Conservation (phyloP, 2,329 filamentous ascomycete species). For the Fusarium ramigenum region DNA sequence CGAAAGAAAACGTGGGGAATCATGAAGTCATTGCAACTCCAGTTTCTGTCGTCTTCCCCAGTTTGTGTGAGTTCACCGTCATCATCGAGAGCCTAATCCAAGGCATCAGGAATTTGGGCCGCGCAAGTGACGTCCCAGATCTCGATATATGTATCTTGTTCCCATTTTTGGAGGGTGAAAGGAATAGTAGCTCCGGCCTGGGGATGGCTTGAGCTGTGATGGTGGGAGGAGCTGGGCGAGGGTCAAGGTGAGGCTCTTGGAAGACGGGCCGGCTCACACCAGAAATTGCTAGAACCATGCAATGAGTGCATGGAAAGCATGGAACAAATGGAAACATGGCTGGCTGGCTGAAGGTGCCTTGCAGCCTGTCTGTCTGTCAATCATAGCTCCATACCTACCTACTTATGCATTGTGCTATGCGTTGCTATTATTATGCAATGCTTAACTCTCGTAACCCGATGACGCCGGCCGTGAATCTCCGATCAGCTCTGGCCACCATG, state of each 20-base stretch:
- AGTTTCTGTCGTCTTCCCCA: constrained; percentile 33
- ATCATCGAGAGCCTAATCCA: constrained; percentile 13
- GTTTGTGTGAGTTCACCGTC: constrained; percentile 2
- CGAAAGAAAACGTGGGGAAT: constrained; percentile 36
- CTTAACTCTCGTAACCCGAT: constrained; percentile 9
- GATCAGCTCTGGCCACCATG: constrained; percentile 1
- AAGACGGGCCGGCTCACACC: constrained; percentile 39
- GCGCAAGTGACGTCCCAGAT: constrained; percentile 30
- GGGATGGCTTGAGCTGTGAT: constrained; percentile 8
- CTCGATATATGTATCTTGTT: constrained; percentile 32
- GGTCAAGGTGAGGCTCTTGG: constrained; percentile 16
- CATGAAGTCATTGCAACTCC: constrained; percentile 39
- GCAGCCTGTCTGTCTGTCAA: constrained; percentile 8
- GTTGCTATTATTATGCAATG: background rate
- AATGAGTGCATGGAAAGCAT: constrained; percentile 21
- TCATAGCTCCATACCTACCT: background rate
- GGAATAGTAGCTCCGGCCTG: constrained; percentile 29
- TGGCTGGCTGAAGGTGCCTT: constrained; percentile 15
- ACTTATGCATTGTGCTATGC: background rate
- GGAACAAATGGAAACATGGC: constrained; percentile 2
- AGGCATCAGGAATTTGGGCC: constrained; percentile 9
- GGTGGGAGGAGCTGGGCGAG: constrained; percentile 28
- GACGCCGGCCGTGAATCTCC: constrained; percentile 8
- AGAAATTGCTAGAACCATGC: constrained; percentile 36
- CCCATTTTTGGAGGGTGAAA: constrained; percentile 17